Evolutionary conservation across 2,329 filamentous ascomycete genomes (phyloP), one percentile per base, ranked within the genome.

Genomic region (Alternaria solani): DNA sequence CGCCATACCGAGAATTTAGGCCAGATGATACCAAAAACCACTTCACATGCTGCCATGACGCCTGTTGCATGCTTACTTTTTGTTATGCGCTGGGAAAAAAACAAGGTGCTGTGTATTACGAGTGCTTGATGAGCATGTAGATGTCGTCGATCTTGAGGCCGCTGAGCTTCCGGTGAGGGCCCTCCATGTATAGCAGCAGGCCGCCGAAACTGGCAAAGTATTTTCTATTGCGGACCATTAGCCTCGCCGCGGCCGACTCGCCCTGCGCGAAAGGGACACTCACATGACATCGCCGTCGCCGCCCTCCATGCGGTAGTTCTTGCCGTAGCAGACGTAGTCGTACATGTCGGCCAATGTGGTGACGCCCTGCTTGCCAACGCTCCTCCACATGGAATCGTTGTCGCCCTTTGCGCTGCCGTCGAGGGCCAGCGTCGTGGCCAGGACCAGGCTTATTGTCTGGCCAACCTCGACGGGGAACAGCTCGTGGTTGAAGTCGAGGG

Each of bases 81-180:
- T 55, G 58, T 43, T 59, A 65, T 60, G 36, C 47, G 41, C 38
- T 47, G 20, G 30, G 53, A 30, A 53, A 28, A 42, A 18, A 44
- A 12, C 11, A 34, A 36, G 23, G n/a, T n/a, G 26, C 28, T 38
- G 23, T 20, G 18, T 26, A 32, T 54, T 65, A 69, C 61, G 78
- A 94, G 88, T 96, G 97, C 88, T 97, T 99, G 70, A 96, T 84
- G 62, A 98, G 86, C 62, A 99, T 86, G 78, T 99, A 99, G 65
- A 96, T 89, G 76, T 97, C 90, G 78, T 99, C 95, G 73, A 97
- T 94, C 72, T 93, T 88, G 75, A 99, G 82, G 28, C 93, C 91
- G 34, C 91, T 96, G 64, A 99, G 87, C 84, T 97, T 97, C 85
- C 95, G 96, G 80, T 96, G 95, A 2, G 95, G 95, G 6, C 96